phyloP scores from a whole-genome alignment of 148 eudicot species.

The Pharnaceum exiguum region DNA sequence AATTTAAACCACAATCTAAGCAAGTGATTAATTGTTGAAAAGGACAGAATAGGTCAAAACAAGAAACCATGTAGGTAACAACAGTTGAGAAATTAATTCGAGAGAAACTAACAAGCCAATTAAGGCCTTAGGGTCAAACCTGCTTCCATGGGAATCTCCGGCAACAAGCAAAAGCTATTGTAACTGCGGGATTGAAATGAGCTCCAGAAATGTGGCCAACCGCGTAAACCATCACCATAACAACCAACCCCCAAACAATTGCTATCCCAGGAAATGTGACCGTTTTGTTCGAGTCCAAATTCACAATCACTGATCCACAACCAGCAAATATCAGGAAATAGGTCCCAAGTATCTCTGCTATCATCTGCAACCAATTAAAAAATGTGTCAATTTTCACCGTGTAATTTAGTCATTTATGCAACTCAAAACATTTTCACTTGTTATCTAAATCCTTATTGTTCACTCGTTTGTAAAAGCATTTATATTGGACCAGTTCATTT shows the following conservation, averaged over 20 bases:
- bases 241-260: constrained; percentile 82
- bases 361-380: constrained; percentile 38
- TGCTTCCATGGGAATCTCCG: constrained; percentile 94
- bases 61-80: constrained; percentile 8
- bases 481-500: no score
- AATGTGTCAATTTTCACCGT: no score
- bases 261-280: constrained; percentile 66
- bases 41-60: neutral
- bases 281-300: constrained; percentile 40
- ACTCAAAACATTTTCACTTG: no score
- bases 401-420: no score
- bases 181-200: constrained; percentile 94
- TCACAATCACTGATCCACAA: constrained; percentile 61
- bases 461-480: no score
- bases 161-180: constrained; percentile 82
- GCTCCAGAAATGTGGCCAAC: constrained; percentile 96
- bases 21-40: neutral
- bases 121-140: no score
- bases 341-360: constrained; percentile 80
- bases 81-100: constrained; percentile 24
- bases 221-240: constrained; percentile 90
- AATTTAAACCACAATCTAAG: neutral
- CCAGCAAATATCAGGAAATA: constrained; percentile 91
- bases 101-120: no score
- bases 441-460: no score